Evolutionary conservation across 1,284 basidiomycete species (phyloP).

Genomic region (Stygiomarasmius scandens): DNA sequence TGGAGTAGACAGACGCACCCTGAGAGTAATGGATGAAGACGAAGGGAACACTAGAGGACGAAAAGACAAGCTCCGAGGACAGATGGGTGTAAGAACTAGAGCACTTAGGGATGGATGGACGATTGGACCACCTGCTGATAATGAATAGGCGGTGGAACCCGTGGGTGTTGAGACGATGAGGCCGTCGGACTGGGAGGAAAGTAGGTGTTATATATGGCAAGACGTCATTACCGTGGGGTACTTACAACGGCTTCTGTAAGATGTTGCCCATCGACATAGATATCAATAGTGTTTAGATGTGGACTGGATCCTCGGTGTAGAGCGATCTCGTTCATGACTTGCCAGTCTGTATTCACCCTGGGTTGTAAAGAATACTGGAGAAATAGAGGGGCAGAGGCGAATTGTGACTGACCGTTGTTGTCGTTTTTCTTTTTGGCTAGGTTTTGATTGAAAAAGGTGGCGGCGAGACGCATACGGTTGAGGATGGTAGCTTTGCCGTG

Average conservation of each 20-base stretch:
- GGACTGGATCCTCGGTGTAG: slow-evolving; percentile 91
- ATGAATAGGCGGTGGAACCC: slow-evolving; percentile 82
- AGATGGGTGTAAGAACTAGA: slow-evolving; percentile 92
- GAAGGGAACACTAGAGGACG: slow-evolving; percentile 89
- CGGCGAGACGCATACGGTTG: slow-evolving; percentile 85
- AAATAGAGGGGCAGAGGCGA: neutral
- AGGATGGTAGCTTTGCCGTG: slow-evolving; percentile 78
- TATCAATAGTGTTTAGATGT: slow-evolving; percentile 93
- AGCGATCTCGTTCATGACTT: slow-evolving; percentile 97
- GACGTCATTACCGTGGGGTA: slow-evolving; percentile 21
- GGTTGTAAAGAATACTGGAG: neutral
- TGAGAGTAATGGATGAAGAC: slow-evolving; percentile 80
- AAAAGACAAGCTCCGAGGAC: slow-evolving; percentile 91
- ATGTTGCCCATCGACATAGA: slow-evolving; percentile 94
- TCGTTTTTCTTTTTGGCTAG: slow-evolving; percentile 58
- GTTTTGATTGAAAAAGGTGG: slow-evolving; percentile 70
- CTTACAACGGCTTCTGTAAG: slow-evolving; percentile 93
- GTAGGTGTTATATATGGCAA: slow-evolving; percentile 12
- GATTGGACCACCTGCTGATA: slow-evolving; percentile 95
- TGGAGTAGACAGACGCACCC: slow-evolving; percentile 51
- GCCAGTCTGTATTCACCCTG: slow-evolving; percentile 63
- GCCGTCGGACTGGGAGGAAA: slow-evolving; percentile 77
- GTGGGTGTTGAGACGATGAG: slow-evolving; percentile 81
- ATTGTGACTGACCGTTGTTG: slow-evolving; percentile 52
- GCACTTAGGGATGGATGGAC: slow-evolving; percentile 92